These are phyloP conservation scores for Yamadazyma jaroonii DNA, from an alignment of 1,139 yeast species.

Conservation along the genomic window DNA sequence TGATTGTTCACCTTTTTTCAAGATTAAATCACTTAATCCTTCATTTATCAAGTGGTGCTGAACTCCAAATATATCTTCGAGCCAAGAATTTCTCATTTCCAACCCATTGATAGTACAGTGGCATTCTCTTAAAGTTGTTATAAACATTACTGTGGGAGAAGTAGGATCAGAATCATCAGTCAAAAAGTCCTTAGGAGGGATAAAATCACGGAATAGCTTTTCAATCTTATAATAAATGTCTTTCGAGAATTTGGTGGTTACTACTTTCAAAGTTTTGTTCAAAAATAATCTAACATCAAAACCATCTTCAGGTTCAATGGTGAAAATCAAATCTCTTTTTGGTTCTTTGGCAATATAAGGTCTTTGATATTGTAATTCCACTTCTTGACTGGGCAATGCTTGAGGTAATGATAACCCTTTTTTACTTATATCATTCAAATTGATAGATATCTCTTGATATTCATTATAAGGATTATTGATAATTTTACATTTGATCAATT, in stretches of 20 bases:
- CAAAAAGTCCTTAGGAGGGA: constrained; percentile 17
- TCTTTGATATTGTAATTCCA: constrained; percentile 46
- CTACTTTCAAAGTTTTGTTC: constrained; percentile 24
- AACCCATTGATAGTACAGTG: constrained; percentile 34
- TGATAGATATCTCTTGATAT: constrained; percentile 55
- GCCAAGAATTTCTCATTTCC: constrained; percentile 37
- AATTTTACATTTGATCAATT: constrained; percentile 53
- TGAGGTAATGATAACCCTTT: constrained; percentile 31
- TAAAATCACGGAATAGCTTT: constrained; percentile 24
- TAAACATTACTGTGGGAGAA: constrained; percentile 19
- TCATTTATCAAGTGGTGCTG: constrained; percentile 7
- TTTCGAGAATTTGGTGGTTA: constrained; percentile 26
- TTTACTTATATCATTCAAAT: constrained; percentile 45
- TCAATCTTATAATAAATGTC: constrained; percentile 22
- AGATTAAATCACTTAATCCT: constrained; percentile 7
- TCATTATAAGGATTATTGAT: constrained; percentile 48
- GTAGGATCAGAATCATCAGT: constrained; percentile 18
- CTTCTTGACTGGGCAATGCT: constrained; percentile 12
- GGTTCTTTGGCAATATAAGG: constrained; percentile 49
- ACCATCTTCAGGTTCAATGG: constrained; percentile 35
- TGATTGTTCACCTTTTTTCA: background rate
- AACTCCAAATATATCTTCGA: constrained; percentile 23
- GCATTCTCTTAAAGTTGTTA: constrained; percentile 27
- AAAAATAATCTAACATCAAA: constrained; percentile 29
- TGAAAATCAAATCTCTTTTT: constrained; percentile 51